Conservation (phyloP, 176 grass and related monocot species). For the Aegilops speltoides region DNA sequence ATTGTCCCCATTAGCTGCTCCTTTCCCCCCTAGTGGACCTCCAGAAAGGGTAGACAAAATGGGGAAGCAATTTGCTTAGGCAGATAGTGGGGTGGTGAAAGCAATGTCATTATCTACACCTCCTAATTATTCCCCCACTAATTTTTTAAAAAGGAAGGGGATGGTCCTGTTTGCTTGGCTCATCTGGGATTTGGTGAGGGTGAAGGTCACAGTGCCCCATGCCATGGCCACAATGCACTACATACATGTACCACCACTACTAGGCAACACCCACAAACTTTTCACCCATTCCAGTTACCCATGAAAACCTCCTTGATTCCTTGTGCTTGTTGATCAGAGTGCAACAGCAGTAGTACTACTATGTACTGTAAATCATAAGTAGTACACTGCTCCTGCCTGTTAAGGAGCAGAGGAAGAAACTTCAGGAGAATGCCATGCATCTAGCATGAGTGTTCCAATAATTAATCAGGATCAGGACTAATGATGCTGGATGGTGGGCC, state of each 20-base stretch:
- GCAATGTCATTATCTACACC: constrained; percentile 17
- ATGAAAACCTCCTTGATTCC: constrained; percentile 36
- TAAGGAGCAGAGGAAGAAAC: constrained; percentile 10
- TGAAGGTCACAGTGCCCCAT: constrained; percentile 40
- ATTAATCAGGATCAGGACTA: constrained; percentile 27
- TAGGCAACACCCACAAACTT: constrained; percentile 54
- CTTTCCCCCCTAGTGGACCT: constrained; percentile 23
- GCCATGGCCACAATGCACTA: constrained; percentile 11
- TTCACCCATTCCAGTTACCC: constrained; percentile 43
- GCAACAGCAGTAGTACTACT: not conserved
- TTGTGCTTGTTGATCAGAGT: constrained; percentile 35
- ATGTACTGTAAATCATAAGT: constrained; percentile 3
- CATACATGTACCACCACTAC: not conserved
- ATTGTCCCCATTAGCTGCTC: constrained; percentile 30
- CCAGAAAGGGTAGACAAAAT: constrained; percentile 27
- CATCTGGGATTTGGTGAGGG: constrained; percentile 44
- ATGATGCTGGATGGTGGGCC: constrained; percentile 37
- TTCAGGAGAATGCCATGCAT: constrained; percentile 22
- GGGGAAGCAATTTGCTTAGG: constrained; percentile 15
- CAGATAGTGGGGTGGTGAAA: constrained; percentile 44
- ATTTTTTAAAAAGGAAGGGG: constrained; percentile 30
- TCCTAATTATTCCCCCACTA: constrained; percentile 24
- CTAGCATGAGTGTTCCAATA: constrained; percentile 22
- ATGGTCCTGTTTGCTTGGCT: constrained; percentile 44
- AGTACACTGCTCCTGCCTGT: not conserved